Evolutionary conservation across 164 flowering plant genomes (phyloP).

Genomic region (Magnolia officinalis): DNA sequence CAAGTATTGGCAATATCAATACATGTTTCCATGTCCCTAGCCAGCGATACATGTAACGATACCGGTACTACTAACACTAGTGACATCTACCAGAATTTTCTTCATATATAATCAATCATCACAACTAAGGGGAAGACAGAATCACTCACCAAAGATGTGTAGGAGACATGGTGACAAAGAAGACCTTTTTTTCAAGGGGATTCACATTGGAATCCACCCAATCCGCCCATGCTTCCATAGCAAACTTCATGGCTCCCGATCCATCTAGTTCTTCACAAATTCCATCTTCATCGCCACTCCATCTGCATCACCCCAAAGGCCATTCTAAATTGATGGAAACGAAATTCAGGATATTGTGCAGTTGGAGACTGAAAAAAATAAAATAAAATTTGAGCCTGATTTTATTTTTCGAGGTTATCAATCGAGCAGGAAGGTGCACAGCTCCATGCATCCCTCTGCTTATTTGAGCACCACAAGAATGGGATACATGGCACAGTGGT

Average conservation of each 20-base stretch:
- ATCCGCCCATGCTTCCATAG: constrained; percentile 82
- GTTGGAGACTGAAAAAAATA: not conserved
- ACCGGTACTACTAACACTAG: no score
- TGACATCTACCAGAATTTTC: not conserved
- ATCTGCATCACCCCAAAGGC: constrained; percentile 38
- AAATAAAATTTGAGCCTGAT: no score
- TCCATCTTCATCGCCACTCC: constrained; percentile 65
- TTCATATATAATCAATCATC: not conserved
- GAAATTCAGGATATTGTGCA: not conserved
- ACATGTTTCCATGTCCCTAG: no score
- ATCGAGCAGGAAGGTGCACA: no score
- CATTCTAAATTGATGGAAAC: not conserved
- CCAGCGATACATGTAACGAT: no score
- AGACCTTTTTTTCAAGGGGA: constrained; percentile 55
- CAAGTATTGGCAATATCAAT: no score
- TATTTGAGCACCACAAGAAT: no score
- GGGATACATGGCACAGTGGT: no score
- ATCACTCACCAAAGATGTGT: constrained; percentile 72
- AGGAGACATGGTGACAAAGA: constrained; percentile 96
- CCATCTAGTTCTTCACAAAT: constrained; percentile 84
- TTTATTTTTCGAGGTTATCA: no score
- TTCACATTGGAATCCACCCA: constrained; percentile 67
- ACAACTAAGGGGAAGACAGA: not conserved
- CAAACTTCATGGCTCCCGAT: constrained; percentile 76
- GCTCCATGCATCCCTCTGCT: no score